Evolutionary conservation across 148 eudicot genomes (phyloP).

Genomic region (Bassia scoparia): DNA sequence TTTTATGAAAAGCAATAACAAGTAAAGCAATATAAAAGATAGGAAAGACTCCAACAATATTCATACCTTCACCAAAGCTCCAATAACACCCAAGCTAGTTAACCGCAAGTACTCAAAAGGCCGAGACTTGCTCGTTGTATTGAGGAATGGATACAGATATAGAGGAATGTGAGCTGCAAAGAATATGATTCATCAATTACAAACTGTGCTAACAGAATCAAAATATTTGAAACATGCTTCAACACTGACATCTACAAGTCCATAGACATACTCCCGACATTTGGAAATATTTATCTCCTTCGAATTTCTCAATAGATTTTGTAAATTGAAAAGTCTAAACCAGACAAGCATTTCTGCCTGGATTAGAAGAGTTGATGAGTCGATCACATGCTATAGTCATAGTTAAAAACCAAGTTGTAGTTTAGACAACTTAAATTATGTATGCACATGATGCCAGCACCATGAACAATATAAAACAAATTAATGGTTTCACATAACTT

Average conservation of each 20-base stretch:
- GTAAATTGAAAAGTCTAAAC: not conserved
- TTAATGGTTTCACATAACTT: not conserved
- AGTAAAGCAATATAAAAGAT: not conserved
- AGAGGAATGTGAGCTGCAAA: slow-evolving; percentile 93
- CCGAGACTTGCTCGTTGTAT: slow-evolving; percentile 91
- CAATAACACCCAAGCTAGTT: slow-evolving; percentile 92
- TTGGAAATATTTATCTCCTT: not conserved
- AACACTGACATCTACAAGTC: not conserved
- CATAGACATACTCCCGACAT: not conserved
- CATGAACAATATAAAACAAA: not conserved
- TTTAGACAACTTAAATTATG: not conserved
- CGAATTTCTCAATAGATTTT: not conserved
- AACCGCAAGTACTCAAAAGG: slow-evolving; percentile 98
- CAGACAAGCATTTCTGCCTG: not conserved
- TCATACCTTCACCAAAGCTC: slow-evolving; percentile 88
- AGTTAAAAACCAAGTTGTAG: not conserved
- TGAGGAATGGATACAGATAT: slow-evolving; percentile 92
- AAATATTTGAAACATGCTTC: not conserved
- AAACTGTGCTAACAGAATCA: not conserved
- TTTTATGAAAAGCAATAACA: not conserved
- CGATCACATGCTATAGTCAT: not conserved
- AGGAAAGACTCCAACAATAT: slow-evolving; percentile 5
- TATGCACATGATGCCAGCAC: not conserved
- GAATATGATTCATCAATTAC: not conserved
- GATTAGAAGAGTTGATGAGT: not conserved